Base-by-base conservation (phyloP, 2,329 filamentous ascomycete genomes). In the Blastomyces parvus region DNA sequence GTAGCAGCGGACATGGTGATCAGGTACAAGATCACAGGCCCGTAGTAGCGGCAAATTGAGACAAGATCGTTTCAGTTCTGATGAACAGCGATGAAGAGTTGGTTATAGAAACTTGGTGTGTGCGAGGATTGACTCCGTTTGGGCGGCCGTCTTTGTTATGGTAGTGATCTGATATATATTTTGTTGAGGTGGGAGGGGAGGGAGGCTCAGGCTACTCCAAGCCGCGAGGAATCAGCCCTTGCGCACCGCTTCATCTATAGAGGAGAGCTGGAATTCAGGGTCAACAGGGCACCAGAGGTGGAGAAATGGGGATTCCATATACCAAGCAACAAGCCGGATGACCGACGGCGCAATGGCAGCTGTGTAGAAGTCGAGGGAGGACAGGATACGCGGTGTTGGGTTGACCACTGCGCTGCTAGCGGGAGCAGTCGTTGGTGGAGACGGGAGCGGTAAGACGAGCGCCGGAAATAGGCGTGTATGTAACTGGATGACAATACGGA, bases 1-100 rank as follows among this genome's bases (percentile, higher is more conserved):
- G 81, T 77, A 66, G 81, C 74, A 62, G 80, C 74, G 68, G 78
- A 78, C 78, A 80, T 80, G 66, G 62, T 56, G 62, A 64, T 57
- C 42, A 59, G 38, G 52, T 46, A 19, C 33, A 46, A 46, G 17
- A 8, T 27, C 9, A 46, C 44, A 56, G 42, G n/a, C 50, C 33
- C n/a, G 50, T 38, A 38, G 25, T 11, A 50, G 60, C 46, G 13
- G 42, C 25, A 57, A 55, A 42, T 40, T 42, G 48, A 14, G n/a
- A n/a, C 22, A 27, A n/a, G 8, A 42, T 48, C 8, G 14, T 13
- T 56, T 48, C 30, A 46, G 22, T 22, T 25, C 22, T 22, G 22
- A 52, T 62, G 14, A 33, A n/a, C 50, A 40, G 38, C 19, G 36
- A 55, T 33, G 25, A 52, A 52, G 22, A n/a, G n/a, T n/a, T 3